Conservation (phyloP, 1,284 basidiomycete genomes). For the Sporisorium scitamineum region DNA sequence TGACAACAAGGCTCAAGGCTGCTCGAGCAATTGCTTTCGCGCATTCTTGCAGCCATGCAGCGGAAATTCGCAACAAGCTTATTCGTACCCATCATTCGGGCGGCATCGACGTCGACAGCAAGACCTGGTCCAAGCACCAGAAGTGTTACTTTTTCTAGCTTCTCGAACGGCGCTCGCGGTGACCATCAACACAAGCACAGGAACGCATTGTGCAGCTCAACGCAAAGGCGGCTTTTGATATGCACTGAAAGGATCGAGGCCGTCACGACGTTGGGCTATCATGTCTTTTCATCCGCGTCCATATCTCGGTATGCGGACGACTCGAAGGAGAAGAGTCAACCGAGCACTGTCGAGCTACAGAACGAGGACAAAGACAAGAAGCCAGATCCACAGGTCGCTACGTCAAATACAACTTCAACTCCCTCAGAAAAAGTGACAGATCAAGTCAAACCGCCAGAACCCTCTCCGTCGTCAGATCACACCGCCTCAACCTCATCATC, state of each 20-base stretch:
- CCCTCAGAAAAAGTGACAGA: not conserved
- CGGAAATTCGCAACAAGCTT: not conserved
- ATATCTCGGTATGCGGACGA: constrained; percentile 11
- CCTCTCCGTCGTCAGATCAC: not conserved
- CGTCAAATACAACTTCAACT: not conserved
- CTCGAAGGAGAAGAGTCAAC: not conserved
- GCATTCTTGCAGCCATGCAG: constrained; percentile 7
- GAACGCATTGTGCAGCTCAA: not conserved
- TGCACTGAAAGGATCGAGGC: not conserved
- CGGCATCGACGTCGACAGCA: not conserved
- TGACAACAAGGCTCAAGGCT: not conserved
- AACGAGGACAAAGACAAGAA: not conserved
- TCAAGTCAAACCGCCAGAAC: not conserved
- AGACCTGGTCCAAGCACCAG: constrained; percentile 9
- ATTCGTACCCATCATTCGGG: not conserved
- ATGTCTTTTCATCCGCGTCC: constrained; percentile 7
- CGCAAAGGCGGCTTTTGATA: too few species aligned
- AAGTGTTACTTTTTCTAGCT: not conserved
- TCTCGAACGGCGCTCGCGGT: not conserved
- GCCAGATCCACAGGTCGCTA: too few species aligned
- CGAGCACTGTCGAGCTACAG: not conserved
- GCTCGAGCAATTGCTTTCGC: not conserved
- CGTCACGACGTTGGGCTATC: not conserved
- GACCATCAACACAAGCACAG: not conserved
- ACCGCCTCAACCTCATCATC: not conserved